These are phyloP conservation scores for Pichia sorboxylosa DNA, from an alignment of 1,139 yeast genomes.

Conservation along the genomic window DNA sequence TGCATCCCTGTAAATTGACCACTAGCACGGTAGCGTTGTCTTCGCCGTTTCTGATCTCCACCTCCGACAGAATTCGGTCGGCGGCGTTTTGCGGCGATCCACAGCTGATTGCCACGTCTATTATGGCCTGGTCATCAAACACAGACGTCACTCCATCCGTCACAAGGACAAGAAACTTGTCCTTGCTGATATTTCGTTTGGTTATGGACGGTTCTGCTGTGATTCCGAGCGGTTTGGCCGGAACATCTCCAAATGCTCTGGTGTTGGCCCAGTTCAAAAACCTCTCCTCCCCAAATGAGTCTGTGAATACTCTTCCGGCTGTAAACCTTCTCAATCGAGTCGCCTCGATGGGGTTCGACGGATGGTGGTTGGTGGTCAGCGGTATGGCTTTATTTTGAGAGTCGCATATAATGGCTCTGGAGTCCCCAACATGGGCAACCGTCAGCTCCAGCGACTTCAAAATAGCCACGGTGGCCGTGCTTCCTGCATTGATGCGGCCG, in stretches of 20 bases:
- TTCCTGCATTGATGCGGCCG: slow-evolving; percentile 4
- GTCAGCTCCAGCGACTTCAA: slow-evolving; percentile 70
- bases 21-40: too few relatives aligned
- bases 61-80: too few relatives aligned
- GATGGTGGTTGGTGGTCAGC: slow-evolving; percentile 75
- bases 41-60: too few relatives aligned
- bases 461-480: slow-evolving; percentile 58
- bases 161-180: slow-evolving; percentile 63
- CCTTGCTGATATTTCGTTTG: too few relatives aligned
- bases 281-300: slow-evolving; percentile 88
- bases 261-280: slow-evolving; percentile 83
- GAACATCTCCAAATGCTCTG: slow-evolving; percentile 80
- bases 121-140: slow-evolving; percentile 81
- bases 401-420: slow-evolving; percentile 76
- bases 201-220: slow-evolving; percentile 97
- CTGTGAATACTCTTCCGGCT: slow-evolving; percentile 70
- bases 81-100: too few relatives aligned
- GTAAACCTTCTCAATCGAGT: slow-evolving; percentile 57
- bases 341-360: slow-evolving; percentile 71
- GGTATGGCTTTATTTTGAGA: slow-evolving; percentile 67
- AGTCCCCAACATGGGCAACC: slow-evolving; percentile 91
- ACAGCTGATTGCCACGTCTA: too few relatives aligned
- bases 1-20: too few relatives aligned
- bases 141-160: slow-evolving; percentile 82
- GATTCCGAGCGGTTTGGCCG: slow-evolving; percentile 73